phyloP scores from a whole-genome alignment of 129 eudicot species.

The Centella asiatica region DNA sequence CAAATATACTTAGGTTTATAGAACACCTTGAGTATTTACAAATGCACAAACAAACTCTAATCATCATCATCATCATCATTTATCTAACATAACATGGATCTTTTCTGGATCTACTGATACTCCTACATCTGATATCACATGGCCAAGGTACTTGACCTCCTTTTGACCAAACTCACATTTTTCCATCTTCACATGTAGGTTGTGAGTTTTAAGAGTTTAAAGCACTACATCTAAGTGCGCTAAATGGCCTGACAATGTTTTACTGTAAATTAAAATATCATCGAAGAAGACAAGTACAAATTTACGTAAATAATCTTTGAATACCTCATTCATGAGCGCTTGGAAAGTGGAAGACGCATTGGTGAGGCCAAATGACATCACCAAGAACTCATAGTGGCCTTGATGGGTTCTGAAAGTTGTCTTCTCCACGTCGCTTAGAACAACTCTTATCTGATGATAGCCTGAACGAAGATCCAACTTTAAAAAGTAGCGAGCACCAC shows the following conservation, averaged over 20 bases:
- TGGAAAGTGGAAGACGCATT: no score
- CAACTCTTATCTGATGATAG: constrained; percentile 2
- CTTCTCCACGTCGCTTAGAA: not conserved
- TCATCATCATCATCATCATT: no score
- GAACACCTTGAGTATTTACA: no score
- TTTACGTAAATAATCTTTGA: not conserved
- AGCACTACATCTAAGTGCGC: not conserved
- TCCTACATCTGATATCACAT: not conserved
- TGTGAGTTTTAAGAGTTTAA: not conserved
- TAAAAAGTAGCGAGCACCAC: not conserved
- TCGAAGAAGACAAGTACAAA: constrained; percentile 9
- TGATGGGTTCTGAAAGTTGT: constrained; percentile 9
- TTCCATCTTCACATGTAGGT: not conserved
- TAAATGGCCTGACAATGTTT: not conserved
- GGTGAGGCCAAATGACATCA: no score
- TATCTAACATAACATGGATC: not conserved
- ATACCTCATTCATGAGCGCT: constrained; percentile 4
- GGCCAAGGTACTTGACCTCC: not conserved
- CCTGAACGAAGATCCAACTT: not conserved
- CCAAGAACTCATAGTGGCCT: constrained; percentile 5
- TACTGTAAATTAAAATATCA: not conserved
- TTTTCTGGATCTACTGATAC: not conserved
- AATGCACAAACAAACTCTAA: no score
- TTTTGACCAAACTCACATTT: not conserved
- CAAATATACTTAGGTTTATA: no score